These are phyloP conservation scores for Tribonema minus DNA, from an alignment of 108 stramenopile species.

Conservation along the genomic window DNA sequence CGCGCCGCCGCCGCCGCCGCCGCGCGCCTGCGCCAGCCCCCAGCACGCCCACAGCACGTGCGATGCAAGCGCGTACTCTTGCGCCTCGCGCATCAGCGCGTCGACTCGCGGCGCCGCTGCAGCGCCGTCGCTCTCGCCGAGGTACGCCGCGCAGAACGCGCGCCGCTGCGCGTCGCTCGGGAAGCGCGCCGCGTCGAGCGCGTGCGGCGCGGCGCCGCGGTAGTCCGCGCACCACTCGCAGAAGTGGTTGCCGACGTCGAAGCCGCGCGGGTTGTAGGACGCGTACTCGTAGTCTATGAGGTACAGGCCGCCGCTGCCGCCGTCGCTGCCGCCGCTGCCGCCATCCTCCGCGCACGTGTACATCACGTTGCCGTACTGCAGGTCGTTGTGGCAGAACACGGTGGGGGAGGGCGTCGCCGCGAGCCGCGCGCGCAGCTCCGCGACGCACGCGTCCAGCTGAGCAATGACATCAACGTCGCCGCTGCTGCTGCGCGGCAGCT, in stretches of 20 bases:
- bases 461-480: not conserved
- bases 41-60: constrained; percentile 52
- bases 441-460: not conserved
- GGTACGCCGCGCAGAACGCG: constrained; percentile 29
- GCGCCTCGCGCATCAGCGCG: constrained; percentile 13
- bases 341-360: not conserved
- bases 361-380: constrained; percentile 45
- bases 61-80: constrained; percentile 42
- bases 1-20: not conserved
- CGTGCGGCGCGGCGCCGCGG: constrained; percentile 8
- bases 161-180: constrained; percentile 18
- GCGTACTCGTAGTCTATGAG: constrained; percentile 65
- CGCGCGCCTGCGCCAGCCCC: constrained; percentile 36
- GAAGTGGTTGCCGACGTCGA: constrained; percentile 61
- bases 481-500: not conserved
- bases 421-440: not conserved
- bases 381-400: constrained; percentile 63
- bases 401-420: not conserved
- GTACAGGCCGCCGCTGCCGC: constrained; percentile 8
- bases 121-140: constrained; percentile 15
- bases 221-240: constrained; percentile 59
- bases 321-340: not conserved
- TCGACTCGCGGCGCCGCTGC: constrained; percentile 4
- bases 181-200: constrained; percentile 1
- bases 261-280: constrained; percentile 58